Base-by-base conservation (phyloP, 2,329 filamentous ascomycete species). In the Fusarium sarcochroum region DNA sequence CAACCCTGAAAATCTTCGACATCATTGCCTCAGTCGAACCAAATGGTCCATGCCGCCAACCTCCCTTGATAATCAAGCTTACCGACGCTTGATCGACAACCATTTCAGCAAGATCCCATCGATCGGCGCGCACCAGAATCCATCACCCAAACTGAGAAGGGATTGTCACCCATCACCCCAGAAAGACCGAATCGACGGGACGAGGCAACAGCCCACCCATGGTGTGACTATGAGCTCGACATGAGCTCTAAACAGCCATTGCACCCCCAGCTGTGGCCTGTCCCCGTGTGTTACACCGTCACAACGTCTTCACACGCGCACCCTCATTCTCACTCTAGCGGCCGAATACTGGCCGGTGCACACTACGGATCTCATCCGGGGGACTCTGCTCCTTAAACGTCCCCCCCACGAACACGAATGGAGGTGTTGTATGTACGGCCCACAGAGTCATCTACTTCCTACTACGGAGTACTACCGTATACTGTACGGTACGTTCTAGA, bases 141-240 rank as follows among this genome's bases (percentile, higher is more conserved):
- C 60, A 42, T 68, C 66, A 47, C 38, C 62, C 64, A 59, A 55
- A 73, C 54, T 47, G 44, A 73, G 71, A 60, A 68, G 63, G 56
- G 71, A 73, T 74, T 61, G 60, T 60, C 67, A 25, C 47, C 52
- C 52, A 57, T 56, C 52, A 63, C 65, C 56, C 64, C 63, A 65
- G 69, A 58, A 61, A 67, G 69, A 45, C 72, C 72, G 58, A 74
- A 69, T 62, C 49, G 60, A 72, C 60, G 70, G 72, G 64, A 74
- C 69, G 64, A 61, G 67, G 48, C 56, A 74, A 73, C 70, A 73
- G 70, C 72, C 70, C 72, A 74, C 62, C 57, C 54, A 65, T 74
- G 72, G 72, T 74, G 72, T 72, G 72, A 74, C 68, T 60, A 67
- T 71, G 68, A 71, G 65, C 69, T 63, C 49, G 55, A 63, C 41